Conservation (phyloP, 2,329 filamentous ascomycete genomes). For the Dothidotthia symphoricarpi region DNA sequence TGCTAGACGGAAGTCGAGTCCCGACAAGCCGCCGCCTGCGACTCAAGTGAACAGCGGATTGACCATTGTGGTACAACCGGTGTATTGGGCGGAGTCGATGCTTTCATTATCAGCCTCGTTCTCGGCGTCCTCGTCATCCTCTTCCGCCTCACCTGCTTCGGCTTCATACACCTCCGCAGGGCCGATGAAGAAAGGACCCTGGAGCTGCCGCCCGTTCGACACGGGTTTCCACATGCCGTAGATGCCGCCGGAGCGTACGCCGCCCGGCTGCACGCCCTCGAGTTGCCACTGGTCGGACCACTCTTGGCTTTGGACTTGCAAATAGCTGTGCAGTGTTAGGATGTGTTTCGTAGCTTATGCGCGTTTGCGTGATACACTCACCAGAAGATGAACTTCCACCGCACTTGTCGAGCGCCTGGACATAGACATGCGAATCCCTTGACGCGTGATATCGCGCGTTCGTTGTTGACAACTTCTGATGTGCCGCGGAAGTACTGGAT, state of each 20-base stretch:
- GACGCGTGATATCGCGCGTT: conserved; percentile 4
- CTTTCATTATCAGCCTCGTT: background rate
- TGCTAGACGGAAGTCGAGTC: no score
- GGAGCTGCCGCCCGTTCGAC: background rate
- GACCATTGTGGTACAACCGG: no score
- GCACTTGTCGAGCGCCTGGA: conserved; percentile 16
- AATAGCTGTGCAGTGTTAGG: background rate
- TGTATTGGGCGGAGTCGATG: background rate
- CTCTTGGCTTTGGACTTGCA: conserved; percentile 11
- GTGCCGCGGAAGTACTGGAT: conserved; percentile 20
- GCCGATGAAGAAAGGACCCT: conserved; percentile 18
- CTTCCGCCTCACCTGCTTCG: no score
- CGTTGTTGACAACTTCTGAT: conserved; percentile 3
- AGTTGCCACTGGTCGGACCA: conserved; percentile 27
- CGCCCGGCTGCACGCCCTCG: conserved; percentile 26
- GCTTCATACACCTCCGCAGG: conserved; percentile 8
- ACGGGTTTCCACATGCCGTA: conserved; percentile 25
- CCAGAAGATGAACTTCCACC: conserved; percentile 27
- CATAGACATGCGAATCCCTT: conserved; percentile 16
- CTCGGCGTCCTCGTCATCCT: background rate
- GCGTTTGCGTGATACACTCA: background rate
- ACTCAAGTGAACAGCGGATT: no score
- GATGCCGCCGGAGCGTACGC: conserved; percentile 22
- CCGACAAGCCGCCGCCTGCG: no score
- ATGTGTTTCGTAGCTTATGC: background rate